Evolutionary conservation across 768 basidiomycete species (phyloP), one percentile per base, ranked within the genome.

Genomic region (Boletus reticulatus): DNA sequence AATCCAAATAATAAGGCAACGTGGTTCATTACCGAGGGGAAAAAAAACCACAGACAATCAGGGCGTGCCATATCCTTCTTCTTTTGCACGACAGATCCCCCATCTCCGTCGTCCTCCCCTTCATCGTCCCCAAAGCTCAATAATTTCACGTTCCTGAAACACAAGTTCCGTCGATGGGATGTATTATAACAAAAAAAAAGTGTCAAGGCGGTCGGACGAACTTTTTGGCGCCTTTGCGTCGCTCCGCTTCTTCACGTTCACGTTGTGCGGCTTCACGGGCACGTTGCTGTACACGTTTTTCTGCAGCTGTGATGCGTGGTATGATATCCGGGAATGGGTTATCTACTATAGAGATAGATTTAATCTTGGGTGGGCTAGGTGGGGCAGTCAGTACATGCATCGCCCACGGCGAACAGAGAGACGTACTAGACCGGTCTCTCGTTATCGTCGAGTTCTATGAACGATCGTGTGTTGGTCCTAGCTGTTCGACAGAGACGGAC

Each of bases 281-380:
- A 51, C 81, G 80, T 58, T 87, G 87, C 68, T 99, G 97, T 0
- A 79, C 87, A 39, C 87, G 82, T 58, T 89, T 88, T 74, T 98
- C 97, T 3, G 85, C 92, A 1, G 94, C 94, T 1, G 97, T 99
- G 57, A 98, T 99, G 24, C 97, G 87, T 6, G 96, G 96, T 37
- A 94, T 82, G 60, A 98, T 97, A 66, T 98, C 95, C 51, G 88
- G 83, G 69, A 97, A 98, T 0, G 97, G 96, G 67, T 98, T 96
- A 50, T 97, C 94, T 31, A 93, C 67, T 50, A 99, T 89, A 11
- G 86, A 83, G 29, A 96, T 79, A 2, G 82, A 81, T 62, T 86
- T 89, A 69, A 99, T 96, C 68, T 89, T 94, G 0, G 96, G 94
- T 3, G 97, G 94, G 61, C 94, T 94, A 62, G 0, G 47, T 19